These are phyloP conservation scores for Wolfiporia cocos DNA, from an alignment of 1,284 basidiomycete genomes.

Conservation along the genomic window DNA sequence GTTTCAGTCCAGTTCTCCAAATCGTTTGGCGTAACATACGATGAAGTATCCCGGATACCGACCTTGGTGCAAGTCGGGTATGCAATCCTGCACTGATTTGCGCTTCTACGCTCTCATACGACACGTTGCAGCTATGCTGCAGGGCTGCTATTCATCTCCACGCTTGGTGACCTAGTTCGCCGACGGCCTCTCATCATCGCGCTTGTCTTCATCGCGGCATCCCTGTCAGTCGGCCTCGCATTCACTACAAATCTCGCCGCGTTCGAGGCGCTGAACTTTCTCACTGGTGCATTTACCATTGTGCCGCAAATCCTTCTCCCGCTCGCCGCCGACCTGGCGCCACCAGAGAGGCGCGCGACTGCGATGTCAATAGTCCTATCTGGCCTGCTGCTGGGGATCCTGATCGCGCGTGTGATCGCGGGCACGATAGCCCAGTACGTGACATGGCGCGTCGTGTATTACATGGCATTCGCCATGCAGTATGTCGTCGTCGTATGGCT, in stretches of 20 bases:
- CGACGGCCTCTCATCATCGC: constrained; percentile 42
- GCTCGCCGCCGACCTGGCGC: constrained; percentile 48
- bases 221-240: constrained; percentile 41
- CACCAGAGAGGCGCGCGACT: constrained; percentile 38
- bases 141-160: constrained; percentile 45
- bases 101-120: not conserved
- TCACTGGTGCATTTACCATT: constrained; percentile 40
- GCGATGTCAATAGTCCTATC: constrained; percentile 46
- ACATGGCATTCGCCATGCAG: constrained; percentile 37
- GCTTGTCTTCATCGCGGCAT: constrained; percentile 31
- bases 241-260: constrained; percentile 33
- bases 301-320: constrained; percentile 40
- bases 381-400: constrained; percentile 43
- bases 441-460: constrained; percentile 42
- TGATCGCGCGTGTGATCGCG: constrained; percentile 41
- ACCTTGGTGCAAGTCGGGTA: constrained; percentile 45
- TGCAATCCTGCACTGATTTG: constrained; percentile 5
- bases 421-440: constrained; percentile 42
- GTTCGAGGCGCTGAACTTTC: constrained; percentile 41
- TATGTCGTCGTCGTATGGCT: constrained; percentile 29
- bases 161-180: constrained; percentile 47
- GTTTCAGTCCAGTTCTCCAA: constrained; percentile 1
- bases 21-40: constrained; percentile 48
- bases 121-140: constrained; percentile 31
- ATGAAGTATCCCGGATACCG: constrained; percentile 48